These are phyloP conservation scores for Tieghemiomyces parasiticus DNA, from an alignment of 192 early-diverging fungal genomes.

Conservation along the genomic window DNA sequence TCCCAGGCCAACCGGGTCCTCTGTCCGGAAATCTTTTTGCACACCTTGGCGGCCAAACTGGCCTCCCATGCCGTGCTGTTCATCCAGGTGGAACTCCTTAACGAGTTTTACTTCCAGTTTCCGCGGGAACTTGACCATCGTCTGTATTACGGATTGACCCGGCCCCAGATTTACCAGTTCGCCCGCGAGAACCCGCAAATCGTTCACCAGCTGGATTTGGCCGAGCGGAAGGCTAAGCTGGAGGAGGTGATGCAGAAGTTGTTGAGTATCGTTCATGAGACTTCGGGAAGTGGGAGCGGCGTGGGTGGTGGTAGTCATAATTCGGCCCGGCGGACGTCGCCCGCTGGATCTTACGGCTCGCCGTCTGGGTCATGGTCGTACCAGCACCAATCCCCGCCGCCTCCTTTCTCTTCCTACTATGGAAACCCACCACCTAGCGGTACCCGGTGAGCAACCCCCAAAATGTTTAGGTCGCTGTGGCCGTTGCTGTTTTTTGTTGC, in stretches of 20 bases:
- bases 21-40: constrained; percentile 89
- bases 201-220: constrained; percentile 66
- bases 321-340: no score
- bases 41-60: constrained; percentile 86
- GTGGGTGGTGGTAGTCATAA: no score
- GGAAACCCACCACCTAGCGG: no score
- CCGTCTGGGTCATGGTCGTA: no score
- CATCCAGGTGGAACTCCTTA: constrained; percentile 91
- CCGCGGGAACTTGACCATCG: constrained; percentile 87
- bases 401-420: no score
- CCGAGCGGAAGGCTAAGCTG: constrained; percentile 70
- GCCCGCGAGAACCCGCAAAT: constrained; percentile 80
- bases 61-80: constrained; percentile 94
- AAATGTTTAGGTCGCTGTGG: no score
- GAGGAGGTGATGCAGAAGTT: constrained; percentile 49
- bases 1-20: constrained; percentile 70
- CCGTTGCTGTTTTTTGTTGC: no score
- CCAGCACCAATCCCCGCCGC: no score
- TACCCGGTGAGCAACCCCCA: no score
- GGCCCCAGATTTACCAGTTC: constrained; percentile 71
- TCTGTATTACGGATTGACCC: constrained; percentile 72
- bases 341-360: no score
- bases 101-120: constrained; percentile 97
- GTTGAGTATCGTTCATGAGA: not conserved
- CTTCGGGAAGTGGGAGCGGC: no score